Evolutionary conservation across 768 basidiomycete species (phyloP).

Genomic region (Tylopilus sp.): DNA sequence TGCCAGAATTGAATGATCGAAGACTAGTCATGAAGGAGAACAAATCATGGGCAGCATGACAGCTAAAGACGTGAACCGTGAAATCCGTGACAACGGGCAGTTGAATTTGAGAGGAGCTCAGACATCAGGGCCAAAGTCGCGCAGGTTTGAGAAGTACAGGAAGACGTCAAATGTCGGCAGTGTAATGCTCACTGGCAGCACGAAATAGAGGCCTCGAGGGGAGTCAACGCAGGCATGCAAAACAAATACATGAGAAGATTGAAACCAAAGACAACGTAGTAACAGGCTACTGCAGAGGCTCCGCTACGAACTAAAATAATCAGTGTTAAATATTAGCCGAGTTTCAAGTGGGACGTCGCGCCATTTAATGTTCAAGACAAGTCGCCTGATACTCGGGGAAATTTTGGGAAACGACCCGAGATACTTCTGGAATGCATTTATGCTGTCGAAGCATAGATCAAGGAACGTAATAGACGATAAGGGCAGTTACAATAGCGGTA

Average conservation of each 20-base stretch:
- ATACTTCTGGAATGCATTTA: too few species aligned
- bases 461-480: too few species aligned
- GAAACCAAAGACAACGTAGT: background rate
- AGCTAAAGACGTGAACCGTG: fast-evolving
- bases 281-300: slow-evolving; percentile 1
- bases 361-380: too few species aligned
- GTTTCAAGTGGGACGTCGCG: too few species aligned
- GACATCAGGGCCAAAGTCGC: background rate
- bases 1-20: too few species aligned
- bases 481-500: too few species aligned
- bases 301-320: background rate
- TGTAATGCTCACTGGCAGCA: too few species aligned
- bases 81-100: background rate
- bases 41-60: background rate
- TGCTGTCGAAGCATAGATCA: too few species aligned
- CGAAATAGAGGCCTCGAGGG: background rate
- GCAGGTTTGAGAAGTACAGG: background rate
- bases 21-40: background rate
- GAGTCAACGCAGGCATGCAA: background rate
- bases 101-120: background rate
- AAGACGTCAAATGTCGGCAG: background rate
- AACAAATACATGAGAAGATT: slow-evolving; percentile 1
- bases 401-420: too few species aligned
- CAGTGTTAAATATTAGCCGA: too few species aligned
- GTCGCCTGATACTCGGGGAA: too few species aligned